Evolutionary conservation across 2,329 filamentous ascomycete genomes (phyloP).

Genomic region (Fusarium illudens): DNA sequence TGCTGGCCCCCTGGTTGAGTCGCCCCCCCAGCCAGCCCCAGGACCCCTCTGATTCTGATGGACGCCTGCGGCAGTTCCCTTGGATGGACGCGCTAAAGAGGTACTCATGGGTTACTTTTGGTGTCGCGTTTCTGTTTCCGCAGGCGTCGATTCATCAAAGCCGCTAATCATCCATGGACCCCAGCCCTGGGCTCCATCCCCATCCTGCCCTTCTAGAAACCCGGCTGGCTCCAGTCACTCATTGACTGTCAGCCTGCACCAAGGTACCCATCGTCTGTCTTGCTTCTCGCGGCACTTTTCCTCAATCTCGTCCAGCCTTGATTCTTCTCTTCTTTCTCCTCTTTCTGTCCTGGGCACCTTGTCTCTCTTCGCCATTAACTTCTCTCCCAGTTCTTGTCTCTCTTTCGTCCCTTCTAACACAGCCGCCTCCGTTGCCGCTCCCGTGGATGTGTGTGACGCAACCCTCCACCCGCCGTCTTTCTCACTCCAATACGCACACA

Average conservation of each 20-base stretch:
- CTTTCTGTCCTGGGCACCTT: background rate
- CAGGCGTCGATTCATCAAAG: conserved; percentile 8
- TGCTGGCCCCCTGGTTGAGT: background rate
- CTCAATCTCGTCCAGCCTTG: background rate
- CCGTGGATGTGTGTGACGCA: conserved; percentile 36
- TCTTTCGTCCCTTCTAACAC: conserved; percentile 17
- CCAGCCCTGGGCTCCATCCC: background rate
- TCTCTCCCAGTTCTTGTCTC: conserved; percentile 3
- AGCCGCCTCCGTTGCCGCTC: conserved; percentile 28
- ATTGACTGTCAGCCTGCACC: background rate
- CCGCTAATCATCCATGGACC: no score
- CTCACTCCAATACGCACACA: conserved; percentile 13
- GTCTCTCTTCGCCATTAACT: background rate
- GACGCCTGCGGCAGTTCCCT: conserved; percentile 32
- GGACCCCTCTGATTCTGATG: conserved; percentile 30
- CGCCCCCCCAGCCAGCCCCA: background rate
- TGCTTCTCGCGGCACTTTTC: background rate
- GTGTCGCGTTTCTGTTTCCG: background rate
- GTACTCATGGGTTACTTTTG: conserved; percentile 14
- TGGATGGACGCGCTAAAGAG: conserved; percentile 19
- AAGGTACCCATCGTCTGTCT: conserved; percentile 3
- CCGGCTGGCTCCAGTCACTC: conserved; percentile 3
- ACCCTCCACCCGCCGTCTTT: conserved; percentile 22
- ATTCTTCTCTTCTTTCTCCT: background rate
- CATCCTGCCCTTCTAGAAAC: conserved; percentile 32